These are phyloP conservation scores for Lablab purpureus DNA, from an alignment of 306 rosid genomes.

Conservation along the genomic window DNA sequence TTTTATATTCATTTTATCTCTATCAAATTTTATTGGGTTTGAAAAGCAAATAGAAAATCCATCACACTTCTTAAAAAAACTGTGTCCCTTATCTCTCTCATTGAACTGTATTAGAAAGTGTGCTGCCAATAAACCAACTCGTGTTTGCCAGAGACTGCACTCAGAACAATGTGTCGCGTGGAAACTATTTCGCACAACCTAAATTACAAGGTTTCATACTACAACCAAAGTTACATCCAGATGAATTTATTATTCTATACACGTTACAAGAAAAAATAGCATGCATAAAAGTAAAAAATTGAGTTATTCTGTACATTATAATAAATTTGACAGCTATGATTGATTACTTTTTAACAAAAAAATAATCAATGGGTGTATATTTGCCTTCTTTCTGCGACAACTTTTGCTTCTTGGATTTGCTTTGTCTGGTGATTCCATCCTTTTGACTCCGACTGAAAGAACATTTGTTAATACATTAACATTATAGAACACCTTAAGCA, in stretches of 20 bases:
- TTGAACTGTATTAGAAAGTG: not conserved
- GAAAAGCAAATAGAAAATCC: too few relatives aligned
- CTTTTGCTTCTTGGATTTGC: conserved; percentile 74
- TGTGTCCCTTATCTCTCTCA: too few relatives aligned
- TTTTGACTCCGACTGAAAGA: conserved; percentile 56
- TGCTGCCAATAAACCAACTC: not conserved
- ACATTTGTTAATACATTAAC: conserved; percentile 27
- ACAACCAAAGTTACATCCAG: conserved; percentile 35
- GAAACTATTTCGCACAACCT: conserved; percentile 38
- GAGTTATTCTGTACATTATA: conserved; percentile 28
- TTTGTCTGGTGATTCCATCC: conserved; percentile 48
- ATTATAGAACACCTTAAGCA: conserved; percentile 16
- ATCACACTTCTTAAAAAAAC: too few relatives aligned
- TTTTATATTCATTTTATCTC: too few relatives aligned
- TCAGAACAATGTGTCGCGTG: not conserved
- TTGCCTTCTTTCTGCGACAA: conserved; percentile 63
- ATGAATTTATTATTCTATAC: conserved; percentile 15
- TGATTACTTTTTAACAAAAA: conserved; percentile 67
- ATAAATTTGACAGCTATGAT: conserved; percentile 49
- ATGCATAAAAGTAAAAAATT: conserved; percentile 1
- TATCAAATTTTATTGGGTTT: too few relatives aligned
- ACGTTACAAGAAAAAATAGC: conserved; percentile 28
- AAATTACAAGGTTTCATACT: not conserved
- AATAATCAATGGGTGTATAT: conserved; percentile 71
- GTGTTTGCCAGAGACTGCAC: not conserved